Evolutionary conservation across 2,329 filamentous ascomycete species (phyloP).

Genomic region (Stemphylium vesicarium): DNA sequence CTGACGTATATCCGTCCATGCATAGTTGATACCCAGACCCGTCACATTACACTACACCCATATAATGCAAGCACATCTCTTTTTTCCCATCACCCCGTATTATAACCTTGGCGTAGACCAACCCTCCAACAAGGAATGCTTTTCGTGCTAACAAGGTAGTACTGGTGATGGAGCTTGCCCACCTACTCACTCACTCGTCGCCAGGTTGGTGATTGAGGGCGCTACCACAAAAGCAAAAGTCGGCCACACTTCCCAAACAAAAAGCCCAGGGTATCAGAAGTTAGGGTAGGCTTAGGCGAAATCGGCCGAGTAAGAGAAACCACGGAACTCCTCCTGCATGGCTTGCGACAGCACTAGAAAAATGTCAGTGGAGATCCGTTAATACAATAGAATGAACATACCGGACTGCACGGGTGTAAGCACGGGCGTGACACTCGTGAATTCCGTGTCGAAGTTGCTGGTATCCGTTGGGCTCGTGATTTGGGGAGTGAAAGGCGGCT

Average conservation of each 20-base stretch:
- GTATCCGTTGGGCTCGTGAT: constrained; percentile 95
- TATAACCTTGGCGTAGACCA: neutral
- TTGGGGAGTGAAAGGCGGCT: constrained; percentile 85
- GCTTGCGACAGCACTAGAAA: constrained; percentile 86
- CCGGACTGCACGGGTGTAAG: constrained; percentile 96
- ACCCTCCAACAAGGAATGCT: neutral
- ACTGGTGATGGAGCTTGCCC: neutral
- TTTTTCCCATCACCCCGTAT: neutral
- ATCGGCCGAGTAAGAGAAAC: constrained; percentile 96
- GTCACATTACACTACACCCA: constrained; percentile 2
- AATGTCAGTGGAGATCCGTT: constrained; percentile 18
- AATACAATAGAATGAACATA: constrained; percentile 58
- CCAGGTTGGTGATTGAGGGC: constrained; percentile 2
- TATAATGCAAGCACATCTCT: neutral
- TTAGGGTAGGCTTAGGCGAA: constrained; percentile 62
- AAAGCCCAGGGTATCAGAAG: constrained; percentile 20
- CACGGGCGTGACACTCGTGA: constrained; percentile 97
- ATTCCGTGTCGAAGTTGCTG: constrained; percentile 99
- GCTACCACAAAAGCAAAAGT: constrained; percentile 13
- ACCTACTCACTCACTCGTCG: neutral
- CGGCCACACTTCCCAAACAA: constrained; percentile 14
- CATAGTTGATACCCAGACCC: constrained; percentile 1
- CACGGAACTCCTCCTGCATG: constrained; percentile 99
- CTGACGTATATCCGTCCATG: neutral
- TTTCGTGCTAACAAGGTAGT: constrained; percentile 6